phyloP scores from a whole-genome alignment of 2,329 filamentous ascomycete genomes.

The Teratosphaeria epicoccoides region DNA sequence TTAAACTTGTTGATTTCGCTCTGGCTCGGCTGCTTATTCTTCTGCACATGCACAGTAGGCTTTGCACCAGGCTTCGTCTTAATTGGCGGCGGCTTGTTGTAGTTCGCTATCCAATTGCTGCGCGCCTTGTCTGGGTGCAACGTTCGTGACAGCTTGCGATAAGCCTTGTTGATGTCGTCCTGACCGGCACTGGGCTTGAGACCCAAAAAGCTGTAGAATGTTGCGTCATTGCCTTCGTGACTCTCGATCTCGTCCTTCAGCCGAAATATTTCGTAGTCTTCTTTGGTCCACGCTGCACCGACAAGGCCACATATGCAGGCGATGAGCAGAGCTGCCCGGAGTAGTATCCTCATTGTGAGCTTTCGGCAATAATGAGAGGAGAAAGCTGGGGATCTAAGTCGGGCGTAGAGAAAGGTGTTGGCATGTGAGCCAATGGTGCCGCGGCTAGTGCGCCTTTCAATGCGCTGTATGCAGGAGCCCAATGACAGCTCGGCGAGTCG shows the following conservation, averaged over 20 bases:
- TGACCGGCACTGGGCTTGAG: conserved; percentile 61
- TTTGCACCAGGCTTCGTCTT: conserved; percentile 36
- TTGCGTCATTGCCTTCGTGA: conserved; percentile 63
- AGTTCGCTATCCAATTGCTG: conserved; percentile 65
- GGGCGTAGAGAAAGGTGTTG: background rate
- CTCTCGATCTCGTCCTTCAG: conserved; percentile 74
- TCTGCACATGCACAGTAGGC: conserved; percentile 52
- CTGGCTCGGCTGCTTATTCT: conserved; percentile 60
- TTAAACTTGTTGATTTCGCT: conserved; percentile 66
- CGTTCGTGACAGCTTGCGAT: conserved; percentile 72
- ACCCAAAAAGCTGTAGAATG: conserved; percentile 90
- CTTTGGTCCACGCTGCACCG: conserved; percentile 67
- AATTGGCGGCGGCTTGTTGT: conserved; percentile 37
- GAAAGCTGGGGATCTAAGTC: background rate
- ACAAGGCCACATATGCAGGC: conserved; percentile 54
- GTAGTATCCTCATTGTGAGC: conserved; percentile 58
- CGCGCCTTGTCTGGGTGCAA: conserved; percentile 95
- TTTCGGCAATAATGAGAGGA: background rate
- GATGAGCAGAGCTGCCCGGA: conserved; percentile 54
- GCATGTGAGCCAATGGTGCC: background rate
- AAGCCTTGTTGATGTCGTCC: conserved; percentile 87
- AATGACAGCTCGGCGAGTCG: background rate
- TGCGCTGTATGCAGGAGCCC: background rate
- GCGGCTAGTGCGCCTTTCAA: background rate
- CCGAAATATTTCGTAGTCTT: conserved; percentile 97